Base-by-base conservation (phyloP, 345 rosid genomes). In the Dimocarpus longan region DNA sequence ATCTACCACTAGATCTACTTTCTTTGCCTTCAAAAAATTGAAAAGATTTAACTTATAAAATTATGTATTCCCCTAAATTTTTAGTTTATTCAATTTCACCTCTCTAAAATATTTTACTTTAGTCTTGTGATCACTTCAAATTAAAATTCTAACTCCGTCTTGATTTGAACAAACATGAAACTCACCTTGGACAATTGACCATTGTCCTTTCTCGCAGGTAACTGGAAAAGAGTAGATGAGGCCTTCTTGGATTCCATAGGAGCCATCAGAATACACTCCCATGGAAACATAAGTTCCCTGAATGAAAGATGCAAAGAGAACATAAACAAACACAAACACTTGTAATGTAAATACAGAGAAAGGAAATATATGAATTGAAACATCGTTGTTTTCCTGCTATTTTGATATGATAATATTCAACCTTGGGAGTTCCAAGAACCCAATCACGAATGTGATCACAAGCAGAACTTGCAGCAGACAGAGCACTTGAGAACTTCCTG, bases 221-320 rank as follows among this genome's bases (percentile, higher is more conserved):
- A 93, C 97, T 5, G 97, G 98, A 48, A 90, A 95, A 1, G 98
- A 93, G 88, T 93, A 93, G 21, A 95, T 67, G 68, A 95, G 80
- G 44, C 98, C 98, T 15, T 93, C 75, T 40, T 76, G 88, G 57
- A 92, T 86, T 15, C 93, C 91, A 43, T 92, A 95, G 28, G 98
- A 95, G 15, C 98, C 98, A 81, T 95, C 98, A n/a, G 95, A 95
- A 56, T 78, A 90, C 46, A 95, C 98, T 66, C 98, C 98, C 98
- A 91, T 93, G 40, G 98, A 95, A 37, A 89, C 93, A 95, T 94
- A 92, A 28, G 85, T 87, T 46, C 98, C 98, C 94, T 92, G 57
- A 42, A 37, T 28, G 11, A 11, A 56, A 68, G 42, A 76, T 16
- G 40, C 21, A 62, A 22, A 28, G 37, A 9, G 54, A 71, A 57